These are phyloP conservation scores for Phytopythium delawarense DNA, from an alignment of 352 stramenopile species.

Conservation along the genomic window DNA sequence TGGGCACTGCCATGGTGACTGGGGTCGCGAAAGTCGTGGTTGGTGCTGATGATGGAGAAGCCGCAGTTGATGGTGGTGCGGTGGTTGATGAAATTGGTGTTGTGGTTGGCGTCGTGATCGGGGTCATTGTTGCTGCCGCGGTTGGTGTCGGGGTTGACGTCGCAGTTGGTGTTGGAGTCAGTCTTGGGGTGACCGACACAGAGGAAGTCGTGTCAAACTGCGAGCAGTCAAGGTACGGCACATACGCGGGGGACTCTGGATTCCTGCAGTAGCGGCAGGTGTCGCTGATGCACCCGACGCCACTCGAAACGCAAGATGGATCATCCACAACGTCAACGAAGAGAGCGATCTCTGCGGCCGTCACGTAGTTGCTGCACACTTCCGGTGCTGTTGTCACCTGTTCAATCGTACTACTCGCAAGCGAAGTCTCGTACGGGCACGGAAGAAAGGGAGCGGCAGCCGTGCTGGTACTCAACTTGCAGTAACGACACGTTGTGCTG, in stretches of 20 bases:
- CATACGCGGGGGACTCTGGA: not conserved
- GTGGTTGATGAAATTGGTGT: not conserved
- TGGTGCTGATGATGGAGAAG: constrained; percentile 3
- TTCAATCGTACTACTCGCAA: not conserved
- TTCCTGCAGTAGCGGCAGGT: constrained; percentile 13
- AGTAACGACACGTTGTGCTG: constrained; percentile 27
- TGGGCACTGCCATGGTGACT: not conserved
- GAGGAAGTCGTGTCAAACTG: not conserved
- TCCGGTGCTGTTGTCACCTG: constrained; percentile 1
- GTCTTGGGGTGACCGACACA: not conserved
- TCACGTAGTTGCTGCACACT: constrained; percentile 3
- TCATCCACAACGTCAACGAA: constrained; percentile 6
- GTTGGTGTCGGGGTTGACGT: constrained; percentile 4
- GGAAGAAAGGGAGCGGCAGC: constrained; percentile 21
- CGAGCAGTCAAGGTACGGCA: constrained; percentile 5
- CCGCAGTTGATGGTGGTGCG: constrained; percentile 1
- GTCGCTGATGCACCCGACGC: constrained; percentile 14
- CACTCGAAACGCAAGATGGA: constrained; percentile 7
- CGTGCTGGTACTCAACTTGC: constrained; percentile 25
- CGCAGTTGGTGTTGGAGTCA: constrained; percentile 1
- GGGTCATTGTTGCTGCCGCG: constrained; percentile 3
- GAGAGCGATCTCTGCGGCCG: constrained; percentile 1
- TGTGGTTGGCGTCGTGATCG: constrained; percentile 3
- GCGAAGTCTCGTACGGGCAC: constrained; percentile 21
- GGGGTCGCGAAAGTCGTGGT: not conserved